A percentile compares a stretch with the other conserved stretches of the same genome.
phyloP scores from a whole-genome alignment of 169 alveolate genomes.

The Theileria parva region DNA sequence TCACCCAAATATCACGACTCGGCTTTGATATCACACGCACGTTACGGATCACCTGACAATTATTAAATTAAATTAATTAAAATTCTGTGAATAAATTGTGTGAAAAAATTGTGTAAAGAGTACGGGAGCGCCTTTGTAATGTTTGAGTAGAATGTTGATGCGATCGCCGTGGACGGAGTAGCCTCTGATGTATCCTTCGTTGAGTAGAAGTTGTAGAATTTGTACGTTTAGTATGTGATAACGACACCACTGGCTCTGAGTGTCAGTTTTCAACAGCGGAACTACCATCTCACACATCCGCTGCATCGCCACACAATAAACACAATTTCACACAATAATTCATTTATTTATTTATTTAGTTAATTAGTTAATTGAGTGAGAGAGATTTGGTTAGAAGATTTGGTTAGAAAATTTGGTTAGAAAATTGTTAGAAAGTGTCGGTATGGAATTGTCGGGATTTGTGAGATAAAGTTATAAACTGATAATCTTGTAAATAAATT shows the following conservation, averaged over 20 bases:
- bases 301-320: no score
- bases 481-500: no score
- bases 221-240: conserved; percentile 81
- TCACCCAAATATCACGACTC: conserved; percentile 88
- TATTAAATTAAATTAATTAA: conserved; percentile 6
- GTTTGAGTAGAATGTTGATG: conserved; percentile 83
- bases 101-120: not conserved
- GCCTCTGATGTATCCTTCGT: conserved; percentile 87
- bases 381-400: no score
- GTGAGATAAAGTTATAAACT: no score
- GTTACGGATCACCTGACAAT: conserved; percentile 77
- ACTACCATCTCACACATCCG: conserved; percentile 88
- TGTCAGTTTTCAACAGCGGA: conserved; percentile 81
- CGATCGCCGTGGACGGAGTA: conserved; percentile 84
- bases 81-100: no score
- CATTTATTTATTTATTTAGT: not conserved
- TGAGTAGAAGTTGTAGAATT: conserved; percentile 78
- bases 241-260: conserved; percentile 79
- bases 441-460: no score
- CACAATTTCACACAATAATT: no score
- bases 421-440: no score
- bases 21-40: conserved; percentile 88
- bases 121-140: conserved; percentile 82
- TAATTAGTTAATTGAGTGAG: not conserved
- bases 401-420: no score